Percentiles rank a stretch among this genome's conserved stretches.
These are phyloP conservation scores for Taphrina communis DNA, from an alignment of 1,139 yeast genomes.

Conservation along the genomic window DNA sequence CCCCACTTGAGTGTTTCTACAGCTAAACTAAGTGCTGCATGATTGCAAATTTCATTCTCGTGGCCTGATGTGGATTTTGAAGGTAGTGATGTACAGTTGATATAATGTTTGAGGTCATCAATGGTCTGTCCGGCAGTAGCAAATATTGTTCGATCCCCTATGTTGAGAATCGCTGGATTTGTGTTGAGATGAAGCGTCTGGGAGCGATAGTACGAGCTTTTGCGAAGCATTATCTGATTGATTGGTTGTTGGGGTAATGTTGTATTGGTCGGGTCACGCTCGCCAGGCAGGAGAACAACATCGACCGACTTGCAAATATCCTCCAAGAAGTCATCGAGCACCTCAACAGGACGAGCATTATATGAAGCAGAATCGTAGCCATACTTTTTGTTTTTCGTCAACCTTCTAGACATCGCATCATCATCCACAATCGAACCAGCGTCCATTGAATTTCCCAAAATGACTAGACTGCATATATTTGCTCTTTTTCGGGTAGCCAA, in stretches of 20 bases:
- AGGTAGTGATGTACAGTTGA: slow-evolving; percentile 55
- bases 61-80: background rate
- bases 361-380: slow-evolving; percentile 48
- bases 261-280: slow-evolving; percentile 77
- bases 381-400: slow-evolving; percentile 46
- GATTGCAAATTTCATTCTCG: background rate
- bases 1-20: slow-evolving; percentile 81
- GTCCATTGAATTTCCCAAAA: slow-evolving; percentile 79
- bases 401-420: slow-evolving; percentile 47
- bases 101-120: slow-evolving; percentile 64
- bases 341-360: slow-evolving; percentile 49
- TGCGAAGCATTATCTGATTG: slow-evolving; percentile 71
- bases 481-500: slow-evolving; percentile 48
- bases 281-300: slow-evolving; percentile 83
- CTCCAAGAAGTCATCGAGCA: slow-evolving; percentile 64
- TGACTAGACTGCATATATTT: slow-evolving; percentile 57
- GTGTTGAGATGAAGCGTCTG: slow-evolving; percentile 61
- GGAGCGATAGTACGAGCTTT: slow-evolving; percentile 56
- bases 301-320: slow-evolving; percentile 69
- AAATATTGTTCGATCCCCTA: slow-evolving; percentile 63
- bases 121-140: slow-evolving; percentile 88
- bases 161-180: slow-evolving; percentile 75
- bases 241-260: slow-evolving; percentile 90
- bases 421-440: slow-evolving; percentile 46
- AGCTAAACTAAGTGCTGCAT: slow-evolving; percentile 58